These are phyloP conservation scores for Ceratorhiza oryzae-sativae DNA, from an alignment of 1,284 basidiomycete genomes.

Conservation along the genomic window DNA sequence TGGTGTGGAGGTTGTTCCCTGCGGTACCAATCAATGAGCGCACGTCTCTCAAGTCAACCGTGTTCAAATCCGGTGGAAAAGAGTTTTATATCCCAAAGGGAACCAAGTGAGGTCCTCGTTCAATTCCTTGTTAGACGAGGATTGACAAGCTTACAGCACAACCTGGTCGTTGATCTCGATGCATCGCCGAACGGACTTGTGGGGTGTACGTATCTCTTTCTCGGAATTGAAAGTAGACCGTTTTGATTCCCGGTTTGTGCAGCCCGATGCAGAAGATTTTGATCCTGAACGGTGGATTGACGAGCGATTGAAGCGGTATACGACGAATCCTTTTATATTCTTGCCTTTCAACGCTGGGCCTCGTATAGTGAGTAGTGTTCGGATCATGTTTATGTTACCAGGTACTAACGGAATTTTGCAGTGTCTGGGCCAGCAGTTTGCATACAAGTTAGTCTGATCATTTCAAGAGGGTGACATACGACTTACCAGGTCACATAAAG, in stretches of 20 bases:
- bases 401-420: neutral
- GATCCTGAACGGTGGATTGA: constrained; percentile 69
- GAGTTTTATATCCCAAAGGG: constrained; percentile 51
- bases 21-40: constrained; percentile 53
- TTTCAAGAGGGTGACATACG: constrained; percentile 47
- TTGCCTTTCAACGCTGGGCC: constrained; percentile 67
- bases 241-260: neutral
- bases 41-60: constrained; percentile 20
- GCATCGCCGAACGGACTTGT: constrained; percentile 48
- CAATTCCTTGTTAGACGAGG: no score
- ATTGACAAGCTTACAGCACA: constrained; percentile 45
- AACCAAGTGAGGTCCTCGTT: constrained; percentile 25
- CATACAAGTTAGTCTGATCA: constrained; percentile 24
- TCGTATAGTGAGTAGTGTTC: constrained; percentile 51
- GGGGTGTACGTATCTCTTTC: constrained; percentile 45
- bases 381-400: no score
- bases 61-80: constrained; percentile 44
- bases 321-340: constrained; percentile 67
- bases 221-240: neutral
- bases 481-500: constrained; percentile 53
- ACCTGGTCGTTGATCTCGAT: constrained; percentile 44
- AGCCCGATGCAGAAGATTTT: constrained; percentile 55
- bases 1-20: constrained; percentile 58
- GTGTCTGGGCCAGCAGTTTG: constrained; percentile 65
- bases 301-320: constrained; percentile 58